phyloP scores from a whole-genome alignment of 2,329 filamentous ascomycete genomes.

The Cyclaneusma minus region DNA sequence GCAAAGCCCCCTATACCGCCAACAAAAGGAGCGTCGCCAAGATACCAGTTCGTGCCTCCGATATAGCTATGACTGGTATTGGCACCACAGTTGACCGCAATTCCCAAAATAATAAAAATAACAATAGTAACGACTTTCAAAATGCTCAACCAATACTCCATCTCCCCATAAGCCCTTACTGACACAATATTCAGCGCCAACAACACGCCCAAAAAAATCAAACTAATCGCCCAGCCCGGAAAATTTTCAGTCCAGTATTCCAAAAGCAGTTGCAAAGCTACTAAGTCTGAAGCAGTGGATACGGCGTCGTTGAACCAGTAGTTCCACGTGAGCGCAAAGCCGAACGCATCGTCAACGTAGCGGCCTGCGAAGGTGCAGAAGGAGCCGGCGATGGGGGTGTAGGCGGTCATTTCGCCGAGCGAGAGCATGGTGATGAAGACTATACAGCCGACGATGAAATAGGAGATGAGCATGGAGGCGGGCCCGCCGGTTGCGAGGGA shows the following conservation, averaged over 20 bases:
- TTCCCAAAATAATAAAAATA: constrained; percentile 47
- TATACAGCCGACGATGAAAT: constrained; percentile 38
- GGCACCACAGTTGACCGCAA: constrained; percentile 41
- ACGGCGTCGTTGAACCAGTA: constrained; percentile 54
- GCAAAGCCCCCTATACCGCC: constrained; percentile 50
- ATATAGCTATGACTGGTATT: constrained; percentile 38
- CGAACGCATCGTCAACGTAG: constrained; percentile 36
- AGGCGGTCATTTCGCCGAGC: constrained; percentile 45
- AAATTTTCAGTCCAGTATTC: constrained; percentile 47
- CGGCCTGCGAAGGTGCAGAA: constrained; percentile 39
- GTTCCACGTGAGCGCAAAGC: constrained; percentile 40
- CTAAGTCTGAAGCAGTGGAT: constrained; percentile 42
- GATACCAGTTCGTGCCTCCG: constrained; percentile 40
- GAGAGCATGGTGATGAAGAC: constrained; percentile 43
- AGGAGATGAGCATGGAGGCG: constrained; percentile 40
- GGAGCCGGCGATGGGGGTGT: constrained; percentile 34
- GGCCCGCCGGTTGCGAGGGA: constrained; percentile 43
- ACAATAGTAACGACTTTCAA: constrained; percentile 37
- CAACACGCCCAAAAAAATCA: constrained; percentile 43
- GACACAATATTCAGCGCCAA: constrained; percentile 35
- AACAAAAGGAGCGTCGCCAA: constrained; percentile 46
- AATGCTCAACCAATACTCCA: constrained; percentile 40
- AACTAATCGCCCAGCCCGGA: constrained; percentile 44
- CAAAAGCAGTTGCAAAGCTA: constrained; percentile 40
- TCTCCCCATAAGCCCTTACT: constrained; percentile 37